Evolutionary conservation across 1,139 yeast genomes (phyloP).

Genomic region (Blastobotrys ciferrii): DNA sequence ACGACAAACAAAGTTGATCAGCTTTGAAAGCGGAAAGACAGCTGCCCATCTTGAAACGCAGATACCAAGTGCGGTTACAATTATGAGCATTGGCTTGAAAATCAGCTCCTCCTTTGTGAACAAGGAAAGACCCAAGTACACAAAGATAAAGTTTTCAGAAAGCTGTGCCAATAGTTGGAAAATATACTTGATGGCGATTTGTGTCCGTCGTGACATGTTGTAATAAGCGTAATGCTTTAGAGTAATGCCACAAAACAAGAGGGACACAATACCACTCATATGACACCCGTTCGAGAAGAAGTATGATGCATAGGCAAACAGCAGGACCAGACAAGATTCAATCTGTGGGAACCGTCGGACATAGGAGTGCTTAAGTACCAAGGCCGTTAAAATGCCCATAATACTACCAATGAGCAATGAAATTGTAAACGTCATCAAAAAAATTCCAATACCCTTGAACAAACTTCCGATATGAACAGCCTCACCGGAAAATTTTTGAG

Average conservation of each 20-base stretch:
- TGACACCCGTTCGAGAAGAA: constrained; percentile 98
- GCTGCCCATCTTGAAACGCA: constrained; percentile 98
- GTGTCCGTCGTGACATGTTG: constrained; percentile 96
- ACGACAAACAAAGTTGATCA: constrained; percentile 76
- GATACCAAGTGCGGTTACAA: constrained; percentile 83
- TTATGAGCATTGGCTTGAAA: constrained; percentile 87
- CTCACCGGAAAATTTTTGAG: constrained; percentile 93
- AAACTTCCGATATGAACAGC: constrained; percentile 70
- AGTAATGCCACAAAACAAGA: constrained; percentile 93
- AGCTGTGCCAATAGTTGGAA: constrained; percentile 92
- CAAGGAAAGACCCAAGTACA: constrained; percentile 87
- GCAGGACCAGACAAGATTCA: constrained; percentile 86
- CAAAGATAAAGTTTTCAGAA: constrained; percentile 94
- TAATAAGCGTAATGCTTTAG: constrained; percentile 94
- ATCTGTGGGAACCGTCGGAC: constrained; percentile 92
- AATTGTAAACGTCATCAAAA: constrained; percentile 88
- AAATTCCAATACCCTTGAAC: constrained; percentile 91
- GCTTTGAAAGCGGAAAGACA: constrained; percentile 86
- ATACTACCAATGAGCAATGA: constrained; percentile 88
- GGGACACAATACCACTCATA: constrained; percentile 97
- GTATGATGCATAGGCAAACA: constrained; percentile 93
- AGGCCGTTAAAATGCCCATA: constrained; percentile 84
- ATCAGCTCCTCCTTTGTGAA: constrained; percentile 95
- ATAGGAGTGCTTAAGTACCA: constrained; percentile 87
- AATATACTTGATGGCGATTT: constrained; percentile 90